Evolutionary conservation across 2,329 filamentous ascomycete species (phyloP).

Genomic region (Domatiomyces catenatus): DNA sequence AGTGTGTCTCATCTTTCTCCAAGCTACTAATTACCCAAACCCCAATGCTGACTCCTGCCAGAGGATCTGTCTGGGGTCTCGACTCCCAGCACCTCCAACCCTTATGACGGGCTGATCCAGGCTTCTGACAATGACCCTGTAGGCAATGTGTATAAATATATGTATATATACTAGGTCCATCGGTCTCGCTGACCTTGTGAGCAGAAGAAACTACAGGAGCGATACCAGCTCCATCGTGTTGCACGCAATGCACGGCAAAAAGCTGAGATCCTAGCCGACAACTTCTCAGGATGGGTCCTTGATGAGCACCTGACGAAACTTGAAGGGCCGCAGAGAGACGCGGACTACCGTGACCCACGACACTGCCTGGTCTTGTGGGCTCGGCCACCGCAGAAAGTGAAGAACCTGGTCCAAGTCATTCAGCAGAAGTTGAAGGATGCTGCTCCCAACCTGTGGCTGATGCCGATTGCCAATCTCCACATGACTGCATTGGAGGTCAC

Average conservation of each 20-base stretch:
- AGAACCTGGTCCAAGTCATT: constrained; percentile 50
- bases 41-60: neutral
- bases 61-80: constrained; percentile 24
- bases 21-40: neutral
- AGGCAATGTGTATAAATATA: constrained; percentile 17
- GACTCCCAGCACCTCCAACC: constrained; percentile 42
- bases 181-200: constrained; percentile 4
- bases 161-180: constrained; percentile 3
- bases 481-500: constrained; percentile 72
- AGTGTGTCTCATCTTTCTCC: neutral
- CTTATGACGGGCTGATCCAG: constrained; percentile 58
- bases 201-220: constrained; percentile 51
- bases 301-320: constrained; percentile 63
- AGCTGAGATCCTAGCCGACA: constrained; percentile 48
- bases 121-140: constrained; percentile 54
- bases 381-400: constrained; percentile 57
- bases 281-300: constrained; percentile 56
- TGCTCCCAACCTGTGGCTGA: constrained; percentile 74
- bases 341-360: constrained; percentile 57
- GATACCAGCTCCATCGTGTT: constrained; percentile 59
- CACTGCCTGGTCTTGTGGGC: constrained; percentile 84
- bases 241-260: constrained; percentile 63
- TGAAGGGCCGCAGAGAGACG: constrained; percentile 46
- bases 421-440: constrained; percentile 50
- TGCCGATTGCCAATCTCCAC: constrained; percentile 65